Conservation (phyloP, 257 asterid genomes). For the Nicotiana attenuata region DNA sequence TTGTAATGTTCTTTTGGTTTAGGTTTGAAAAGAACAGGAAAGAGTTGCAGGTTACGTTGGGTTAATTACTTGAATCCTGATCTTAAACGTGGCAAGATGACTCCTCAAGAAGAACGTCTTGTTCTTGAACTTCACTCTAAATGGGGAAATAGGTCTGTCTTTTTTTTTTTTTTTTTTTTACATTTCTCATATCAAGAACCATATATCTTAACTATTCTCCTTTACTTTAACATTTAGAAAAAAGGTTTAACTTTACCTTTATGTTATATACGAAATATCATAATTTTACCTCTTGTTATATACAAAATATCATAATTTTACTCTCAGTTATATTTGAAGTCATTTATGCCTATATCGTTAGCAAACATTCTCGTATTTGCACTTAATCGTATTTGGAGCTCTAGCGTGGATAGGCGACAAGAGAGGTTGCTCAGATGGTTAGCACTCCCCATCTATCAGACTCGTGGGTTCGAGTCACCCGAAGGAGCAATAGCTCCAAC, state of each 20-base stretch:
- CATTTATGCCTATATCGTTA: background rate
- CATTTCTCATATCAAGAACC: no score
- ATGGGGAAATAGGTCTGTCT: constrained; percentile 70
- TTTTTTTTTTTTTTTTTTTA: no score
- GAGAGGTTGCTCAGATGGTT: no score
- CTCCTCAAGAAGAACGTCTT: constrained; percentile 63
- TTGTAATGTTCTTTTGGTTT: background rate
- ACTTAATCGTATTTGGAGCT: background rate
- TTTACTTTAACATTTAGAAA: background rate
- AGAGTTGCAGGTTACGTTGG: constrained; percentile 88
- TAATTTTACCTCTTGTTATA: background rate
- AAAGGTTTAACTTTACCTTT: background rate
- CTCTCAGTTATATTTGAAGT: background rate
- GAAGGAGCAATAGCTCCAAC: no score
- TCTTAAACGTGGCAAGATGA: constrained; percentile 65
- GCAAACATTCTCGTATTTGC: background rate
- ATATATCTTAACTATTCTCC: no score
- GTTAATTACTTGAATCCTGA: constrained; percentile 84
- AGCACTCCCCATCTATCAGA: no score
- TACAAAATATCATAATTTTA: background rate
- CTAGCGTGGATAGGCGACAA: background rate
- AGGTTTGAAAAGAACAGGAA: constrained; percentile 86
- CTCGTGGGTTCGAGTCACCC: no score
- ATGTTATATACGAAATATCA: background rate
- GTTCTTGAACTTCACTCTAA: constrained; percentile 80